Conservation (phyloP, 2,329 filamentous ascomycete genomes). For the Colletotrichum sp. region DNA sequence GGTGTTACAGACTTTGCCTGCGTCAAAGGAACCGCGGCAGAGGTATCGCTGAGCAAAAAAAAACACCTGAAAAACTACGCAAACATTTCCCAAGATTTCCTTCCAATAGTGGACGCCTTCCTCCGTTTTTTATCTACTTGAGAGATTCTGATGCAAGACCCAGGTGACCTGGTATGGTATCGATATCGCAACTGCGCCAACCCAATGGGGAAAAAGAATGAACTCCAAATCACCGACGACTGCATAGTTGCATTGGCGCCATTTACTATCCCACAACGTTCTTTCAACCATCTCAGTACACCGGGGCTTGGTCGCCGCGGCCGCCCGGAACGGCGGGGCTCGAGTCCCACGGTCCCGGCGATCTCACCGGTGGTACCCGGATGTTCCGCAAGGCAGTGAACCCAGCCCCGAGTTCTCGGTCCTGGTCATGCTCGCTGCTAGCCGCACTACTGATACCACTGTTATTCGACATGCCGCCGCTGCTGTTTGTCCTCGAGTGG, state of each 20-base stretch:
- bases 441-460: constrained; percentile 32
- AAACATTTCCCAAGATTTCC: not conserved
- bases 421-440: constrained; percentile 21
- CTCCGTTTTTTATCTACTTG: not conserved
- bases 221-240: not conserved
- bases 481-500: constrained; percentile 37
- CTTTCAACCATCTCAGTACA: constrained; percentile 3
- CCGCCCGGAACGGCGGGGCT: constrained; percentile 7
- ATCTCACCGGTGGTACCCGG: constrained; percentile 15
- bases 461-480: constrained; percentile 38
- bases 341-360: constrained; percentile 17
- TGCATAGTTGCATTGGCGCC: not conserved
- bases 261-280: not conserved
- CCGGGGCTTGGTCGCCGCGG: constrained; percentile 15
- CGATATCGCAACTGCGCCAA: constrained; percentile 14
- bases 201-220: not conserved
- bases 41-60: constrained; percentile 9
- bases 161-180: constrained; percentile 13
- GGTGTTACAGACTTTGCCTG: not conserved
- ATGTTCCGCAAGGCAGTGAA: constrained; percentile 20
- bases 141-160: not conserved
- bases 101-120: not conserved
- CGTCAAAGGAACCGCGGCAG: not conserved
- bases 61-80: not conserved
- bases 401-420: constrained; percentile 12